Evolutionary conservation across 169 alveolate genomes (phyloP), one percentile per base, ranked within the genome.

Genomic region (Condylostoma magnum): DNA sequence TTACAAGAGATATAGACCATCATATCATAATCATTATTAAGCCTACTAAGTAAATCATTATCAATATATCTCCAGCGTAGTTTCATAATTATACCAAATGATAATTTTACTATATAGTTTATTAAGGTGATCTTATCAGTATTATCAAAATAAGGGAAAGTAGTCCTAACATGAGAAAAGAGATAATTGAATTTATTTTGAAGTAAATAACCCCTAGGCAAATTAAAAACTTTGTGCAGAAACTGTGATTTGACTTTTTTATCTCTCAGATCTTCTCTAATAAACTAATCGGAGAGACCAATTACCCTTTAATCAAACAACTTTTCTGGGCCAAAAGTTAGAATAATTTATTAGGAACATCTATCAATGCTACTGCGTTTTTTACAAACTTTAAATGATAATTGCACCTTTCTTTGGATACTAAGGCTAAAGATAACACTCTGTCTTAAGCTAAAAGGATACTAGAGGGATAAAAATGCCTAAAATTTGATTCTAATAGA

Each of bases 301-400:
- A 72, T 12, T 75, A 72, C 28, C 80, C 80, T 28, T 72, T 72
- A 27, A 72, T 72, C 65, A 75, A 72, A 37, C 75, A 46, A 46
- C 80, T 50, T 10, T 76, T 8, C 65, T 72, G 76, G 15, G 65
- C 65, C 33, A 58, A 20, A 67, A 72, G 77, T 5, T 54, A 15
- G 3, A 76, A 41, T 4, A 67, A 22, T 12, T 15, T 72, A 41
- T 72, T 65, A 22, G 80, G 80, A 37, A 72, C 80, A 37, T 72
- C 80, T 2, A 76, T 72, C 18, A 36, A 75, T 2, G 80, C 80
- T 22, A 57, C 67, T 5, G 54, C 22, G n/a, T 57, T 28, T 38
- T 60, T 37, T 1, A 55, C 76, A 41, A 58, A 72, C 28, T 56
- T 56, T 15, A 72, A 30, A 34, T 54, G 37, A 22, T 72, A 48